These are phyloP conservation scores for Alternaria sp. DNA, from an alignment of 2,329 filamentous ascomycete genomes.

Conservation along the genomic window DNA sequence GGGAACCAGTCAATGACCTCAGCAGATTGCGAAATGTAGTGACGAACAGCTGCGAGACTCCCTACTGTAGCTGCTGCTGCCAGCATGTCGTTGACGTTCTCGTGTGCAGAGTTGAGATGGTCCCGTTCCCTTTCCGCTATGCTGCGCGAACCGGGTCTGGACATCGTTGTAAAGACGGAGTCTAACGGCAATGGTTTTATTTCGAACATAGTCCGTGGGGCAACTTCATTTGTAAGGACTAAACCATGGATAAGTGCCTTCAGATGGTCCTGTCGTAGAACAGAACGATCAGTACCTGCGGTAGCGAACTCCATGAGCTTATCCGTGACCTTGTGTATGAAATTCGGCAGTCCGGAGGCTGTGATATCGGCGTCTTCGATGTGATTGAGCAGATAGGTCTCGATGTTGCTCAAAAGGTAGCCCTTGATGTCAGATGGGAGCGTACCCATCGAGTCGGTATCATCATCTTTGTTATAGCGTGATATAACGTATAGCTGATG, in stretches of 20 bases:
- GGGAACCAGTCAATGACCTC: not conserved
- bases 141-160: not conserved
- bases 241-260: not conserved
- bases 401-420: not conserved
- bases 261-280: not conserved
- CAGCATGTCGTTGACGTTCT: not conserved
- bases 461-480: not conserved
- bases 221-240: not conserved
- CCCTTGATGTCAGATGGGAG: not conserved
- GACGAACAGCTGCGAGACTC: not conserved
- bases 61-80: not conserved
- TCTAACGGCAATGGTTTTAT: not conserved
- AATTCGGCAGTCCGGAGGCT: not conserved
- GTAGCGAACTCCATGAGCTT: not conserved
- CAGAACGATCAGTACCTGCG: rapidly evolving
- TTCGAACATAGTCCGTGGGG: not conserved
- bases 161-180: not conserved
- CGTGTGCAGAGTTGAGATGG: not conserved
- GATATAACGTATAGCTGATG: not conserved
- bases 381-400: not conserved
- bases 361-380: not conserved
- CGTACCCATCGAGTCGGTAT: not conserved
- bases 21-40: not conserved
- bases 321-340: not conserved
- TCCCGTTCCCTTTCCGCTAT: not conserved